Evolutionary conservation across 2,329 filamentous ascomycete species (phyloP), one percentile per base, ranked within the genome.

Genomic region (Aspergillus ochraceoroseus): DNA sequence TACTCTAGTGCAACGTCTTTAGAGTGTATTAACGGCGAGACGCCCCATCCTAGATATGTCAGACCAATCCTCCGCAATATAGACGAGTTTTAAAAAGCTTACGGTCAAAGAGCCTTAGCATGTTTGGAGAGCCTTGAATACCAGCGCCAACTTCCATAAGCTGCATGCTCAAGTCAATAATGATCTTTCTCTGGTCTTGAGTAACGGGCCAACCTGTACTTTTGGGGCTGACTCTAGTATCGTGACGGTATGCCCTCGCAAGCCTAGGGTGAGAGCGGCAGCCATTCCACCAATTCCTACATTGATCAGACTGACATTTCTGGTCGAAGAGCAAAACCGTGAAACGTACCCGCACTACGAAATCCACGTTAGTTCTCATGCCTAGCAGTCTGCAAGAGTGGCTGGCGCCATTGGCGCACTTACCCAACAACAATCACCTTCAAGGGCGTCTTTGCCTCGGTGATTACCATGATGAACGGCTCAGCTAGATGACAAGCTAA

Each of bases 51-150:
- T 65, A 40, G 5, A 12, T 38, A 38, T 42, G 17, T 32, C 7
- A 25, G 32, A 15, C n/a, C n/a, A n/a, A n/a, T n/a, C n/a, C n/a
- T n/a, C n/a, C n/a, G n/a, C n/a, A n/a, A n/a, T n/a, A n/a, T n/a
- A n/a, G n/a, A n/a, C n/a, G n/a, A n/a, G n/a, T n/a, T n/a, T n/a
- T n/a, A n/a, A n/a, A 26, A 26, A 19, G 55, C 59, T 54, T 43
- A 65, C 76, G 72, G 56, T 87, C 81, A 7, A 92, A 75, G 5
- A 90, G 80, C 4, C 82, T 75, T 3, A 82, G 76, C 74, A 89
- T 84, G 50, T 92, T 92, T 0, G 85, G 85, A 0, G 86, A 84
- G 33, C 89, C 74, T 61, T 92, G 86, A 45, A 92, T 89, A 2
- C 86, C 86, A 1, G 86, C 86, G 30, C 86, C 86, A 5, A 90